Conservation (phyloP, 208 protist genomes). For the Leptomonas pyrrhocoris region DNA sequence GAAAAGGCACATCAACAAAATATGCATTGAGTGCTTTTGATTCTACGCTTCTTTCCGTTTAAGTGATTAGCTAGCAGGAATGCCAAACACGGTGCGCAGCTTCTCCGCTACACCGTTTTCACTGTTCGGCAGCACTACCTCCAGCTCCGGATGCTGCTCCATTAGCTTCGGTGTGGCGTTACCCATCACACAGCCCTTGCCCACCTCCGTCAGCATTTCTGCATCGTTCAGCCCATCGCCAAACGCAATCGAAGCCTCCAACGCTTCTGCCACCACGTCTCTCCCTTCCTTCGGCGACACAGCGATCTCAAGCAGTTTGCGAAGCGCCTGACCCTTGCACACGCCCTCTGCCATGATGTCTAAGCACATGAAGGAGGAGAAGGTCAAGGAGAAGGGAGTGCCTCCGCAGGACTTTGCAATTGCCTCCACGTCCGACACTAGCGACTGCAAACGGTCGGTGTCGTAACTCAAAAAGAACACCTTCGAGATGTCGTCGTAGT, state of each 20-base stretch:
- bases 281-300: constrained; percentile 10
- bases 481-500: constrained; percentile 50
- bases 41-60: no score
- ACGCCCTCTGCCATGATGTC: constrained; percentile 43
- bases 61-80: no score
- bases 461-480: constrained; percentile 45
- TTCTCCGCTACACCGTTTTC: constrained; percentile 66
- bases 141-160: constrained; percentile 49
- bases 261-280: constrained; percentile 27
- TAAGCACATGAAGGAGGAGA: constrained; percentile 43
- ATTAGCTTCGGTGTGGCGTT: constrained; percentile 58
- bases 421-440: constrained; percentile 26
- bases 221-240: constrained; percentile 73
- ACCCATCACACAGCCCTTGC: constrained; percentile 68
- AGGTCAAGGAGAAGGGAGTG: constrained; percentile 25
- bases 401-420: constrained; percentile 8
- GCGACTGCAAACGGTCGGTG: constrained; percentile 1
- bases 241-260: constrained; percentile 56
- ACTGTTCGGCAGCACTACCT: constrained; percentile 55
- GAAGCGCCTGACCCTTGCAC: constrained; percentile 36
- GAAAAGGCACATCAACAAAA: no score
- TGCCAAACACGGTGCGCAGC: no score
- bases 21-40: no score
- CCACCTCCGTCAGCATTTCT: constrained; percentile 57
- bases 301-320: constrained; percentile 26